A percentile compares a stretch with the other conserved stretches of the same genome.
These are phyloP conservation scores for Aspergillus sp. DNA, from an alignment of 2,329 filamentous ascomycete species.

Conservation along the genomic window DNA sequence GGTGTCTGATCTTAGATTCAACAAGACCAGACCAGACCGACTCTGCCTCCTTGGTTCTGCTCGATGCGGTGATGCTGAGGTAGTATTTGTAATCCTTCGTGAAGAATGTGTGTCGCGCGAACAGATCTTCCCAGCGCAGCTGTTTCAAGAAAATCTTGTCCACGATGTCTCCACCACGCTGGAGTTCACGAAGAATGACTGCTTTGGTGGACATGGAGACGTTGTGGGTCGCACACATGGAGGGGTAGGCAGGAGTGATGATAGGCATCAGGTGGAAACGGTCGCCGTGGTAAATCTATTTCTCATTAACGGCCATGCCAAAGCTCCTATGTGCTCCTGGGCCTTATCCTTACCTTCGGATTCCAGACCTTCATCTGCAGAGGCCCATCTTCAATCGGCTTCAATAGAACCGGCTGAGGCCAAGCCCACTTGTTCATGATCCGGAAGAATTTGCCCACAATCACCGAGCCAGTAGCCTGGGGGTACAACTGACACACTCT, in stretches of 20 bases:
- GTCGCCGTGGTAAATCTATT: conserved; percentile 74
- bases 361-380: conserved; percentile 91
- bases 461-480: conserved; percentile 81
- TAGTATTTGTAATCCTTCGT: conserved; percentile 94
- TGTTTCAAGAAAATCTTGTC: conserved; percentile 77
- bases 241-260: conserved; percentile 95
- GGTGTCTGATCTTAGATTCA: conserved; percentile 85
- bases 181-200: conserved; percentile 80
- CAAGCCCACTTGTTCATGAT: conserved; percentile 90
- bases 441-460: conserved; percentile 91
- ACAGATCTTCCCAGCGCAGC: conserved; percentile 81
- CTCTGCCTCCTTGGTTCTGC: conserved; percentile 79
- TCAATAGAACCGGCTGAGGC: conserved; percentile 90
- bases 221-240: conserved; percentile 97
- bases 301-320: not conserved
- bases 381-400: conserved; percentile 79
- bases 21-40: conserved; percentile 88
- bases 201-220: conserved; percentile 82
- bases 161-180: conserved; percentile 74
- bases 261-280: conserved; percentile 92
- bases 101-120: conserved; percentile 90
- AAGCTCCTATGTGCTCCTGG: not conserved
- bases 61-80: conserved; percentile 80
- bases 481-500: conserved; percentile 95
- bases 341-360: conserved; percentile 65